Evolutionary conservation across 139 green algal species (phyloP).

Genomic region (Chlamydomonas applanata): DNA sequence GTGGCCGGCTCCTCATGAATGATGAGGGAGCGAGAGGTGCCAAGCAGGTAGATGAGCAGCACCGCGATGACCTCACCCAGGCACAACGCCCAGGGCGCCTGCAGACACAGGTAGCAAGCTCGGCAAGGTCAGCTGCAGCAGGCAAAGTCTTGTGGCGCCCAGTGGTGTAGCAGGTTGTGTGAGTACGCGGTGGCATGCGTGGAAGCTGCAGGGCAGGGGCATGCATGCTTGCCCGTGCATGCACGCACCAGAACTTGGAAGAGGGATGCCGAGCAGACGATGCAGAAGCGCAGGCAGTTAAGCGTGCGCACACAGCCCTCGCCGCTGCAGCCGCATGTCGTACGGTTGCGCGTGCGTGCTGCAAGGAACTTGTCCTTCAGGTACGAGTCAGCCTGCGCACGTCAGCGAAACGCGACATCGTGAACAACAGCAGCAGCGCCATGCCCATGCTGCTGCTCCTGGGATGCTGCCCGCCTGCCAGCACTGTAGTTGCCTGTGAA

Average conservation of each 20-base stretch:
- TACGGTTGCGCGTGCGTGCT: not conserved
- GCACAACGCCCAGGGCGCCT: constrained; percentile 59
- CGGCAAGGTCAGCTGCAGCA: no score
- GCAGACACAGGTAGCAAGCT: not conserved
- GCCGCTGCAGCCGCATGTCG: not conserved
- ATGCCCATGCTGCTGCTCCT: not conserved
- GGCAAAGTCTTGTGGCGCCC: no score
- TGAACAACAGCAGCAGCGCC: not conserved
- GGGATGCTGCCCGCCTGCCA: not conserved
- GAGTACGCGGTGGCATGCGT: no score
- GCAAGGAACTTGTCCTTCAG: constrained; percentile 28
- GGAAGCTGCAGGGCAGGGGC: no score
- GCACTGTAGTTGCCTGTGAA: no score
- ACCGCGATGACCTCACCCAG: constrained; percentile 36
- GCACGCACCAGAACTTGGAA: constrained; percentile 34
- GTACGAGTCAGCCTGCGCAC: constrained; percentile 24
- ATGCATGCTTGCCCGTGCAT: no score
- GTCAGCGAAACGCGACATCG: not conserved
- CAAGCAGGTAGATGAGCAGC: constrained; percentile 49
- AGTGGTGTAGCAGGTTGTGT: no score
- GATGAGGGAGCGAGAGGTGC: constrained; percentile 16
- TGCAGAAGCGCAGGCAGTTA: constrained; percentile 27
- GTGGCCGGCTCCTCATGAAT: constrained; percentile 15
- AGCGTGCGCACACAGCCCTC: constrained; percentile 19
- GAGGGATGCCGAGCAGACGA: constrained; percentile 30